Evolutionary conservation across 78 protist species (phyloP), one percentile per base, ranked within the genome.

Genomic region (Acrasis kona): DNA sequence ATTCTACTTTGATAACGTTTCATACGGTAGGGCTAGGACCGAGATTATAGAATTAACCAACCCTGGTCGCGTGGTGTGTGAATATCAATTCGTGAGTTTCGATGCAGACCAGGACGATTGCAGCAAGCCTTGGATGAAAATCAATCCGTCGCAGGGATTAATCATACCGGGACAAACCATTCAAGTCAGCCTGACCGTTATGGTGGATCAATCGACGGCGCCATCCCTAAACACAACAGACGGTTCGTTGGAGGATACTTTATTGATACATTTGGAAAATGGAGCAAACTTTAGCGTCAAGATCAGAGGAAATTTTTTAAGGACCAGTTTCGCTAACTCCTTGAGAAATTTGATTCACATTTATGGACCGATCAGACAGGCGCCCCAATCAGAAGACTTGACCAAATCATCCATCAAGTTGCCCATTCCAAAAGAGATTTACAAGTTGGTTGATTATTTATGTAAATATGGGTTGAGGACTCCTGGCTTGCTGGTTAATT

Each of bases 401-500:
- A n/a, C 19, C 34, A 50, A 50, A 50, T 50, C 61, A 50, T n/a
- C 19, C 19, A n/a, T 50, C 19, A 50, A 50, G 19, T 70, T 88
- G 30, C 39, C 64, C 10, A 65, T 91, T 2, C 95, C 95, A 8
- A 91, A 91, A 72, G 95, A 91, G 30, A 41, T 91, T 10, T 91
- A 90, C 92, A 41, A 77, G 19, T 41, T 87, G 19, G 64, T 85
- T 30, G 95, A 91, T 65, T 81, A 28, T 34, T 19, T 91, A 32
- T 79, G 71, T 58, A 41, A 35, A 9, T 27, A 72, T 32, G 91
- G 91, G 19, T 7, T 72, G 30, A 74, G 77, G 36, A 67, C 65
- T 29, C 70, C 28, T 6, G 50, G 69, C 8, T 75, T 87, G 10
- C 87, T 91, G 40, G 19, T 34, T 0, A 79, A 39, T 7, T 42